phyloP scores from a whole-genome alignment of 306 rosid genomes.

The Lathyrus oleraceus region DNA sequence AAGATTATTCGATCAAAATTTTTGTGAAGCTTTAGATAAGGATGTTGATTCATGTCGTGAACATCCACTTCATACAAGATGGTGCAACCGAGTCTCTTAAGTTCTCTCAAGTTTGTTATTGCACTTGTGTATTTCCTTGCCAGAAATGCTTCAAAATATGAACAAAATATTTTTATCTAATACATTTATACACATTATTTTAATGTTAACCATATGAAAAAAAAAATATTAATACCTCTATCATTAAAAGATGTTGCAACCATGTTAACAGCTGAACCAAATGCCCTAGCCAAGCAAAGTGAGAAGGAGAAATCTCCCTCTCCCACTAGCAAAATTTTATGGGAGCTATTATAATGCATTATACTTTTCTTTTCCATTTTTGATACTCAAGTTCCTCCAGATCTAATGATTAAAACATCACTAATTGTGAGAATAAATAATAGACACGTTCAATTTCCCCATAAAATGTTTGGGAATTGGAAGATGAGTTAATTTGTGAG shows the following conservation, averaged over 20 bases:
- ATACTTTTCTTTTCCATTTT: conserved; percentile 27
- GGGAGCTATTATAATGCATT: conserved; percentile 30
- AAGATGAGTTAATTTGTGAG: too few relatives aligned
- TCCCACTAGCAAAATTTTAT: conserved; percentile 44
- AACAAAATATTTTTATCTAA: background rate
- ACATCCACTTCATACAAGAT: conserved; percentile 42
- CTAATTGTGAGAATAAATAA: background rate
- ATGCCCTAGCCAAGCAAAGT: conserved; percentile 42
- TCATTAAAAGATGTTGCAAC: conserved; percentile 45
- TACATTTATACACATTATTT: too few relatives aligned
- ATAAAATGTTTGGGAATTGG: background rate
- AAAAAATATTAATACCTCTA: conserved; percentile 1
- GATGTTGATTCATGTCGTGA: conserved; percentile 23
- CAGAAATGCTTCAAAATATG: background rate
- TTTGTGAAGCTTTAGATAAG: background rate
- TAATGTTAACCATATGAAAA: too few relatives aligned
- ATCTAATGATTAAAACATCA: background rate
- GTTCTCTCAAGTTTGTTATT: conserved; percentile 9
- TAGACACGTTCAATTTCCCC: conserved; percentile 1
- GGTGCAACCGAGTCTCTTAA: conserved; percentile 36
- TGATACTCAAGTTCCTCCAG: background rate
- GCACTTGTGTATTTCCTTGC: background rate
- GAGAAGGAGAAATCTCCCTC: conserved; percentile 56
- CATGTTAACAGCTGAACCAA: conserved; percentile 37
- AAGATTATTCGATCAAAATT: conserved; percentile 33